These are phyloP conservation scores for Byssochlamys sp. DNA, from an alignment of 2,329 filamentous ascomycete species.

Conservation along the genomic window DNA sequence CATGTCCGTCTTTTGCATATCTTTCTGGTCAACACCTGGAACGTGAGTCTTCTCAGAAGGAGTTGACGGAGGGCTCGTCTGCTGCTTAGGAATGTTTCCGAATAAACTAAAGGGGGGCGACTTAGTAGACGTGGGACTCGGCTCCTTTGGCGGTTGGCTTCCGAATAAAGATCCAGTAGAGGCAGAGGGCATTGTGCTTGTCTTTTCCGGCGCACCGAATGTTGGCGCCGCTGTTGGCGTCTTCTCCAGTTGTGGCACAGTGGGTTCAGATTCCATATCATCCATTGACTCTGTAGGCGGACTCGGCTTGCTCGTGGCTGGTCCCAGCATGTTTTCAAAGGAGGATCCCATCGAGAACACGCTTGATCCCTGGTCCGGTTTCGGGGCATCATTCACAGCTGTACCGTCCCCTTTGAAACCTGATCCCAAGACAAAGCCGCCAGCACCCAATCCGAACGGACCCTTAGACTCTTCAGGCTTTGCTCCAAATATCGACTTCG, in stretches of 20 bases:
- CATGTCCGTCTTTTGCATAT: slow-evolving; percentile 23
- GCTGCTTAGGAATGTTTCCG: slow-evolving; percentile 14
- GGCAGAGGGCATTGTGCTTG: slow-evolving; percentile 14
- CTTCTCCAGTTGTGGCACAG: slow-evolving; percentile 12
- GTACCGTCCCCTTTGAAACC: slow-evolving; percentile 36
- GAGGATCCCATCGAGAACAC: slow-evolving; percentile 31
- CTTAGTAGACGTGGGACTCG: slow-evolving; percentile 18
- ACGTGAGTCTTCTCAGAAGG: slow-evolving; percentile 24
- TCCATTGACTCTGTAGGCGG: slow-evolving; percentile 29
- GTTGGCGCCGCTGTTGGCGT: slow-evolving; percentile 14
- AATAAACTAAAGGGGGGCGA: slow-evolving; percentile 21
- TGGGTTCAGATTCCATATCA: slow-evolving; percentile 22
- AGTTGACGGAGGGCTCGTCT: slow-evolving; percentile 20
- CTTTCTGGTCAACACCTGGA: slow-evolving; percentile 19
- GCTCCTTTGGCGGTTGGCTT: slow-evolving; percentile 16
- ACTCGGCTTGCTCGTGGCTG: slow-evolving; percentile 22
- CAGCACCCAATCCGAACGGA: slow-evolving; percentile 18
- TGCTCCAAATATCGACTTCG: slow-evolving; percentile 16
- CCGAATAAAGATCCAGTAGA: slow-evolving; percentile 28
- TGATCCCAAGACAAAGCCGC: slow-evolving; percentile 35
- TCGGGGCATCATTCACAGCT: slow-evolving; percentile 30
- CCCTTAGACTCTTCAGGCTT: slow-evolving; percentile 18
- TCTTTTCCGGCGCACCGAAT: slow-evolving; percentile 18
- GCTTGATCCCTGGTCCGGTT: slow-evolving; percentile 18
- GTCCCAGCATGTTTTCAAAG: slow-evolving; percentile 32